Percentiles rank a stretch among this genome's conserved stretches.
phyloP scores from a whole-genome alignment of 2,329 filamentous ascomycete genomes.

The Penicillium sp. region DNA sequence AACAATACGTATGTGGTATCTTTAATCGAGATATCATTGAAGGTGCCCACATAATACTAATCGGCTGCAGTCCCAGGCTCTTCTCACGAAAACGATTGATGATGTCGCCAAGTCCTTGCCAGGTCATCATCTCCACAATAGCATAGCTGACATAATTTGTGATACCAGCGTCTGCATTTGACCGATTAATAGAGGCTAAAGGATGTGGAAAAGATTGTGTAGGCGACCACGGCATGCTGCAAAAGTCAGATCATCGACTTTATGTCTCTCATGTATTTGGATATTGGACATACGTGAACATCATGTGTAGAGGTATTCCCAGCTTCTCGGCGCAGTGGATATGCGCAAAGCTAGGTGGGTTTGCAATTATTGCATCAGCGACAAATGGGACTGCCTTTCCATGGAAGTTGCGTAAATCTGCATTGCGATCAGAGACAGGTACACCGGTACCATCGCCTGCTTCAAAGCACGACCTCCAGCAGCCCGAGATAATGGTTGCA shows the following conservation, averaged over 20 bases:
- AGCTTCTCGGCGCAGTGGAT: slow-evolving; percentile 75
- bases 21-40: slow-evolving; percentile 60
- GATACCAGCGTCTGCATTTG: slow-evolving; percentile 70
- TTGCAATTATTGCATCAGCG: slow-evolving; percentile 83
- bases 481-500: slow-evolving; percentile 74
- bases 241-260: slow-evolving; percentile 19
- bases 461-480: slow-evolving; percentile 82
- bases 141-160: slow-evolving; percentile 82
- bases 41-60: slow-evolving; percentile 76
- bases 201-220: slow-evolving; percentile 84
- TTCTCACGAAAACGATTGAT: slow-evolving; percentile 82
- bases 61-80: slow-evolving; percentile 68
- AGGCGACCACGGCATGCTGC: slow-evolving; percentile 80
- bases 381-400: slow-evolving; percentile 59
- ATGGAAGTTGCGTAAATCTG: slow-evolving; percentile 39
- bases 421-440: slow-evolving; percentile 27
- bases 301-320: slow-evolving; percentile 73
- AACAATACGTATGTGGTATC: slow-evolving; percentile 87
- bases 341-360: slow-evolving; percentile 74
- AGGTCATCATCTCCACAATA: slow-evolving; percentile 85
- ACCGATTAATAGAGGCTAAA: slow-evolving; percentile 73
- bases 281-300: slow-evolving; percentile 68
- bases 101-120: slow-evolving; percentile 86
- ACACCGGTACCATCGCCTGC: slow-evolving; percentile 60
- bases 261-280: not conserved